Evolutionary conservation across 2,329 filamentous ascomycete species (phyloP).

Genomic region (Claviceps digitariae): DNA sequence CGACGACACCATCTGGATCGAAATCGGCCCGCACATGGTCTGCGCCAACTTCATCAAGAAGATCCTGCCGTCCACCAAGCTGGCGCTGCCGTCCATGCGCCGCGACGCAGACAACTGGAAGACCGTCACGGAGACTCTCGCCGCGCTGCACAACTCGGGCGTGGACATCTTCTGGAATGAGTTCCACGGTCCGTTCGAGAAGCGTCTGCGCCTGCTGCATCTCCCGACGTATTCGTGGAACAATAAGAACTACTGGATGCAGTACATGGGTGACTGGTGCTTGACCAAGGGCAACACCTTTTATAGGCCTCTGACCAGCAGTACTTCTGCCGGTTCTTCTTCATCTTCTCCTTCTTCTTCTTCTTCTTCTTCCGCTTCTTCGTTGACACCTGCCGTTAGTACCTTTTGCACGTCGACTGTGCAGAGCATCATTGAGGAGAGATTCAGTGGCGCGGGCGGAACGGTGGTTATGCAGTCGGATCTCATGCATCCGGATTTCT

Average conservation of each 20-base stretch:
- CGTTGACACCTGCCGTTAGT: not conserved
- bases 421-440: conserved; percentile 24
- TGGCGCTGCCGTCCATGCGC: conserved; percentile 40
- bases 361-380: too few relatives aligned
- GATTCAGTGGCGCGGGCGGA: conserved; percentile 11
- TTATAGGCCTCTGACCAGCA: conserved; percentile 30
- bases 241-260: conserved; percentile 56
- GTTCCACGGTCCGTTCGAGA: conserved; percentile 40
- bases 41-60: conserved; percentile 49
- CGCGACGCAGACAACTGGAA: conserved; percentile 52
- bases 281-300: conserved; percentile 49
- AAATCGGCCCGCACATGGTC: conserved; percentile 54
- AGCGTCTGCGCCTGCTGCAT: conserved; percentile 35
- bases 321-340: not conserved
- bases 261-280: conserved; percentile 55
- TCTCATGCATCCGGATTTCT: conserved; percentile 24
- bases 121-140: conserved; percentile 44
- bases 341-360: not conserved
- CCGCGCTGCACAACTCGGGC: conserved; percentile 42
- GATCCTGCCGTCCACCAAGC: conserved; percentile 34
- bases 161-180: conserved; percentile 42
- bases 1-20: conserved; percentile 48
- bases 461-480: conserved; percentile 24
- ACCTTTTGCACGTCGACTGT: conserved; percentile 18
- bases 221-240: conserved; percentile 62